Percentiles rank a stretch among this genome's conserved stretches.
Conservation (phyloP, 192 early-diverging fungal genomes). For the Geranomyces michiganensis region DNA sequence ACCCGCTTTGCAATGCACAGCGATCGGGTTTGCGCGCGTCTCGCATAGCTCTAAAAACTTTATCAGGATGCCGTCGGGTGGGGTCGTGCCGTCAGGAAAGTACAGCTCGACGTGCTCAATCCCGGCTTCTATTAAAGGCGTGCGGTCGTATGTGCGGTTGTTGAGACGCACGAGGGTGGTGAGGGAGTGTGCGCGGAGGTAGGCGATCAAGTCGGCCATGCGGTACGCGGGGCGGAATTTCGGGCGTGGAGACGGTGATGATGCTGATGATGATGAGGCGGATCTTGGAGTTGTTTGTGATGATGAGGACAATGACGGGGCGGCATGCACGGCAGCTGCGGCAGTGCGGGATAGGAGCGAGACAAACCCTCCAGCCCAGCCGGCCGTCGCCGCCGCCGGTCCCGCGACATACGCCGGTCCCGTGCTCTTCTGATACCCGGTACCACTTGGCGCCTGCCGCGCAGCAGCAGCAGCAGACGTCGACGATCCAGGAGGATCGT, state of each 20-base stretch:
- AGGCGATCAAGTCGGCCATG: constrained; percentile 57
- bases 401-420: neutral
- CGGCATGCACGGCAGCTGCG: neutral
- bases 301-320: neutral
- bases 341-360: neutral
- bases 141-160: constrained; percentile 66
- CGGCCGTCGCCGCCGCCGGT: neutral
- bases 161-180: constrained; percentile 66
- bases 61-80: constrained; percentile 64
- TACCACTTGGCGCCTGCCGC: neutral
- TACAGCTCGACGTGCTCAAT: constrained; percentile 70
- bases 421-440: neutral
- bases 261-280: neutral
- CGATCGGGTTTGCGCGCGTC: constrained; percentile 52
- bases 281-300: neutral
- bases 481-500: constrained; percentile 41
- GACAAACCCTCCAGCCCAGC: constrained; percentile 4
- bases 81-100: constrained; percentile 72
- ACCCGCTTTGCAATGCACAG: constrained; percentile 67
- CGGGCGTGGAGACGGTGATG: neutral
- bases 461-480: neutral
- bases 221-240: constrained; percentile 47
- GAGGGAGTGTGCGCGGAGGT: constrained; percentile 52
- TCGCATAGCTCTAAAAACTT: constrained; percentile 71
- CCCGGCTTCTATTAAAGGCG: constrained; percentile 56